These are phyloP conservation scores for Oryza longistaminata DNA, from an alignment of 176 grass and related monocot species.

Conservation along the genomic window DNA sequence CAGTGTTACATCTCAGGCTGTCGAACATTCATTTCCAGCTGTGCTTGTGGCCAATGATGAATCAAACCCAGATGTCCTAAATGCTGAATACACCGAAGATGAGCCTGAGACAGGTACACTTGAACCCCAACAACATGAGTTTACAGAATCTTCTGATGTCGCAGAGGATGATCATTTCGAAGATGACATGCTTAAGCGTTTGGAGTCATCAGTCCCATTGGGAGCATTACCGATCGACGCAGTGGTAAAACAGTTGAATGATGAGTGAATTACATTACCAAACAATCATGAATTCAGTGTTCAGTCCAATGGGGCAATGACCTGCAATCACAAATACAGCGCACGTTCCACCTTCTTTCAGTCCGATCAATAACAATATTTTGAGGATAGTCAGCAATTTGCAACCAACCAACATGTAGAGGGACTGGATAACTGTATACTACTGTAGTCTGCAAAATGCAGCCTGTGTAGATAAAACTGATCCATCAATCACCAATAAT, in stretches of 20 bases:
- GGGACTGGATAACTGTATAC: slow-evolving; percentile 3
- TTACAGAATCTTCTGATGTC: slow-evolving; percentile 18
- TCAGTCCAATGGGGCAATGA: neutral
- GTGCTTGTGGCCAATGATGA: slow-evolving; percentile 52
- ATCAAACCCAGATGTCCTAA: slow-evolving; percentile 18
- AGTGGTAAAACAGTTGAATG: slow-evolving; percentile 48
- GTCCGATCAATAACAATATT: neutral
- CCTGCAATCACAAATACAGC: neutral
- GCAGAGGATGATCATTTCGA: slow-evolving; percentile 46
- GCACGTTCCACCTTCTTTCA: neutral
- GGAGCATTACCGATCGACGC: slow-evolving; percentile 71
- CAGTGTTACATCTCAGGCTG: slow-evolving; percentile 59
- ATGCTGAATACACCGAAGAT: slow-evolving; percentile 13
- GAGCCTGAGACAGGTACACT: slow-evolving; percentile 28
- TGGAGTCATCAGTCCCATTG: slow-evolving; percentile 49
- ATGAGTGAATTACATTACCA: slow-evolving; percentile 39
- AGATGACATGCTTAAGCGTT: slow-evolving; percentile 43
- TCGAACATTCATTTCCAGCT: slow-evolving; percentile 70
- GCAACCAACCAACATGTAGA: neutral
- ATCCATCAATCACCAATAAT: neutral
- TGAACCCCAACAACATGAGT: slow-evolving; percentile 31
- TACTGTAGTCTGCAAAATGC: neutral
- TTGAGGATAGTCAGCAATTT: neutral
- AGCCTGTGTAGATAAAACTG: slow-evolving; percentile 5
- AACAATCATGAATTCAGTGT: neutral